Evolutionary conservation across 2,329 filamentous ascomycete species (phyloP).

Genomic region (Phoma sp.): DNA sequence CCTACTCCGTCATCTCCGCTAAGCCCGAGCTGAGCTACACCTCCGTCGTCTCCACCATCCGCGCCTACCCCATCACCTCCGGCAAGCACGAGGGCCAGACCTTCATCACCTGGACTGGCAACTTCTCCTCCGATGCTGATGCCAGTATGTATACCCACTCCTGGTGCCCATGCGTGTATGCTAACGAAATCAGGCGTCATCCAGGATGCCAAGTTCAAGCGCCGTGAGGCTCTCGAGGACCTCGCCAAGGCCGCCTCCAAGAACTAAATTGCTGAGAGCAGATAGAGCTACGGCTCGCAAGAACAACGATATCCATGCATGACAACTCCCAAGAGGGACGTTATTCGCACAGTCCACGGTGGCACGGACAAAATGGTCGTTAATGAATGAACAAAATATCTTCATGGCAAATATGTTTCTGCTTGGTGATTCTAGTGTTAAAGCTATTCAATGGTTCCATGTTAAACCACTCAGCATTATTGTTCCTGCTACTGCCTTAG

Average conservation of each 20-base stretch:
- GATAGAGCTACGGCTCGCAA: background rate
- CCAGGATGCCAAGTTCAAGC: conserved; percentile 78
- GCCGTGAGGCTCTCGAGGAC: conserved; percentile 71
- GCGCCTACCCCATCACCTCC: conserved; percentile 69
- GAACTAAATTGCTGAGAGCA: conserved; percentile 33
- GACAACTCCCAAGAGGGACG: background rate
- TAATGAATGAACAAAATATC: background rate
- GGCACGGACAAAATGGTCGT: background rate
- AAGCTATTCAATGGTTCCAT: too few relatives aligned
- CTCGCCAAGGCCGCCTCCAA: conserved; percentile 60
- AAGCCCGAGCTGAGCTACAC: conserved; percentile 70
- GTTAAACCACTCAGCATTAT: too few relatives aligned
- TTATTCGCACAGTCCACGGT: background rate
- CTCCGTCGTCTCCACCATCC: conserved; percentile 70
- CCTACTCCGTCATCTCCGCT: conserved; percentile 72
- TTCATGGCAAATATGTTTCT: background rate
- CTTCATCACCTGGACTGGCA: conserved; percentile 71
- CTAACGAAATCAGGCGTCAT: conserved; percentile 63
- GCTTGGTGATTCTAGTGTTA: too few relatives aligned
- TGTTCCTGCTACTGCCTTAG: too few relatives aligned
- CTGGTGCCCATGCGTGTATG: background rate
- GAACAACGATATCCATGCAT: background rate
- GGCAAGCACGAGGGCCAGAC: conserved; percentile 69
- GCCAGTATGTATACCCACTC: conserved; percentile 59
- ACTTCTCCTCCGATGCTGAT: conserved; percentile 74